Percentiles rank a stretch among this genome's conserved stretches.
Conservation (phyloP, 1,284 basidiomycete genomes). For the Sporisorium exsertum region DNA sequence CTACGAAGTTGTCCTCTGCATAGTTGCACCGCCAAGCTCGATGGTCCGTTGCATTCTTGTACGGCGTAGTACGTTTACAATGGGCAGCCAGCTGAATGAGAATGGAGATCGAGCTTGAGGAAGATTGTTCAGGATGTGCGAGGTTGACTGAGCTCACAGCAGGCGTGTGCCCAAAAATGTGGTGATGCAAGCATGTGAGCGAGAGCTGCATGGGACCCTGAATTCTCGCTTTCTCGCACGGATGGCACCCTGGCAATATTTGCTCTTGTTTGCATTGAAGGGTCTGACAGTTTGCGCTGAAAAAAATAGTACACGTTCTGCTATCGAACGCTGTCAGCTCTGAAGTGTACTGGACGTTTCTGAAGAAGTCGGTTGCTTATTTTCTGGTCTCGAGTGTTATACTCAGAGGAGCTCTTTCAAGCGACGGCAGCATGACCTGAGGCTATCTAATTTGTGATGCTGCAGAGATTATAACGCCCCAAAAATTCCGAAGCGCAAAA, state of each 20-base stretch:
- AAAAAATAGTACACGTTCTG: not conserved
- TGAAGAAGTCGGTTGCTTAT: too few relatives aligned
- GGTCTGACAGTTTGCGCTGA: not conserved
- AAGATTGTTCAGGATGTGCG: constrained; percentile 8
- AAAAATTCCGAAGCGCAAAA: not conserved
- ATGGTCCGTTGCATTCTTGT: not conserved
- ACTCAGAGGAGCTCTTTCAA: too few relatives aligned
- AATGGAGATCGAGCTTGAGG: constrained; percentile 4
- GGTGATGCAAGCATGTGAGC: not conserved
- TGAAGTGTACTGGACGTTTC: not conserved
- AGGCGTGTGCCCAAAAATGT: not conserved
- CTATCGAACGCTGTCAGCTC: not conserved
- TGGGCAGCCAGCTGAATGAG: not conserved
- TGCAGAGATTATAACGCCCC: too few relatives aligned
- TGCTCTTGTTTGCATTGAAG: too few relatives aligned
- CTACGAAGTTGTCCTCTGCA: not conserved
- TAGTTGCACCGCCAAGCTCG: not conserved
- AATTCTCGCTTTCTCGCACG: constrained; percentile 2
- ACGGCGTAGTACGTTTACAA: not conserved
- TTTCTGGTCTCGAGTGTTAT: too few relatives aligned
- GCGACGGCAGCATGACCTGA: too few relatives aligned
- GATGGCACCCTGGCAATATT: not conserved
- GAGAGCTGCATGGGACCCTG: constrained; percentile 5
- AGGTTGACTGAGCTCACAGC: not conserved
- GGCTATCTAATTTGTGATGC: not conserved